Conservation (phyloP, 2,329 filamentous ascomycete genomes). For the Cladosporium oxysporum region DNA sequence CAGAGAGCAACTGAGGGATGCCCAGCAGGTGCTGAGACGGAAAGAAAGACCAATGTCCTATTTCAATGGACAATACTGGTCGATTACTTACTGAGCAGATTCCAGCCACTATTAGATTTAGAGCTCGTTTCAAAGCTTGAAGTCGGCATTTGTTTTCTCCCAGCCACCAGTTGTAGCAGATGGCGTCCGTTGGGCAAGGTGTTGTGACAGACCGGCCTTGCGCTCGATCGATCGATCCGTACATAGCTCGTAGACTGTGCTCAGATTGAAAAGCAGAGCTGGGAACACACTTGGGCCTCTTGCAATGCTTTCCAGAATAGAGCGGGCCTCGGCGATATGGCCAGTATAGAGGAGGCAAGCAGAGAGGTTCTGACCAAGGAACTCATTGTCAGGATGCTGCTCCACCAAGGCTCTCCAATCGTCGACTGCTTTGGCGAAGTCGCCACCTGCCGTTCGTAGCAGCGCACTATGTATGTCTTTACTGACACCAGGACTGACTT, state of each 20-base stretch:
- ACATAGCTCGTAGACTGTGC: slow-evolving; percentile 88
- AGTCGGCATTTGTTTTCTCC: slow-evolving; percentile 34
- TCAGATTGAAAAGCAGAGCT: slow-evolving; percentile 83
- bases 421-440: slow-evolving; percentile 64
- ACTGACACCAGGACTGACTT: slow-evolving; percentile 27
- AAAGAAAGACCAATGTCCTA: not conserved
- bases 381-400: slow-evolving; percentile 58
- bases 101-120: not conserved
- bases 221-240: slow-evolving; percentile 71
- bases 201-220: slow-evolving; percentile 67
- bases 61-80: not conserved
- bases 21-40: not conserved
- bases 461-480: slow-evolving; percentile 63
- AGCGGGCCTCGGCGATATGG: slow-evolving; percentile 68
- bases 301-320: slow-evolving; percentile 67
- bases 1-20: not conserved
- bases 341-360: slow-evolving; percentile 84
- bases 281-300: slow-evolving; percentile 65
- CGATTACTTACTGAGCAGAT: not conserved
- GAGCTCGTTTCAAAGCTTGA: slow-evolving; percentile 32
- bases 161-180: slow-evolving; percentile 30
- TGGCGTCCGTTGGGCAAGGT: slow-evolving; percentile 27
- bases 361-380: slow-evolving; percentile 78
- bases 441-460: slow-evolving; percentile 74
- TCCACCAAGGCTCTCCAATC: slow-evolving; percentile 60